Evolutionary conservation across 2,329 filamentous ascomycete genomes (phyloP), one percentile per base, ranked within the genome.

Genomic region (Botryotinia globosa): DNA sequence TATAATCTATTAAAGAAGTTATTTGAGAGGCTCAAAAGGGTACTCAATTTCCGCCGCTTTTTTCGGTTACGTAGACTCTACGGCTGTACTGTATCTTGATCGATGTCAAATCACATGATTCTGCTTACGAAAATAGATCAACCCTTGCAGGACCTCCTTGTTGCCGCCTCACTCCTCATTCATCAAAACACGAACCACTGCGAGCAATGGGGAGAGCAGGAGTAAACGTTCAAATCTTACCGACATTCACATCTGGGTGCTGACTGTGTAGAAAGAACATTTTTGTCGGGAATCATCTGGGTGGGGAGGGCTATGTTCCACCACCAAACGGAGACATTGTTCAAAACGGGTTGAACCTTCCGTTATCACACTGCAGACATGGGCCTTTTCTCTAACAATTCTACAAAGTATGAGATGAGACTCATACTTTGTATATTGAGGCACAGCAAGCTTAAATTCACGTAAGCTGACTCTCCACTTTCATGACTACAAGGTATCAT

Each of bases 261-360:
- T 56, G 34, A 56, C 64, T 42, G 48, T 56, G 34, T 42, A 14
- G 64, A 67, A 29, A 56, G 32, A 67, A 54, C 56, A 9, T 18
- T 39, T 56, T 42, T 39, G 10, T n/a, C 25, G 34, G 45, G 34
- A 56, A 42, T 42, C 48, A 6, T 42, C 34, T 56, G 65, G 48
- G 65, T 48, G 37, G 48, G 64, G 54, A 67, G 45, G 64, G 64
- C 45, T 67, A 54, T 67, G 64, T 67, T 67, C 65, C 48, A n/a
- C 48, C 48, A 56, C 32, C 34, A 56, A 44, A 56, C n/a, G 48
- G 65, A 42, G 37, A 56, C 20, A 44, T 32, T 18, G 25, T 32
- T 37, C 16, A 56, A 56, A 56, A 42, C n/a, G 65, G 48, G 10
- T 42, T 44, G 34, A 16, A 68, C 18, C 18, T 56, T 68, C 65